Conservation (phyloP, 1,284 basidiomycete genomes). For the Tilletia indica region DNA sequence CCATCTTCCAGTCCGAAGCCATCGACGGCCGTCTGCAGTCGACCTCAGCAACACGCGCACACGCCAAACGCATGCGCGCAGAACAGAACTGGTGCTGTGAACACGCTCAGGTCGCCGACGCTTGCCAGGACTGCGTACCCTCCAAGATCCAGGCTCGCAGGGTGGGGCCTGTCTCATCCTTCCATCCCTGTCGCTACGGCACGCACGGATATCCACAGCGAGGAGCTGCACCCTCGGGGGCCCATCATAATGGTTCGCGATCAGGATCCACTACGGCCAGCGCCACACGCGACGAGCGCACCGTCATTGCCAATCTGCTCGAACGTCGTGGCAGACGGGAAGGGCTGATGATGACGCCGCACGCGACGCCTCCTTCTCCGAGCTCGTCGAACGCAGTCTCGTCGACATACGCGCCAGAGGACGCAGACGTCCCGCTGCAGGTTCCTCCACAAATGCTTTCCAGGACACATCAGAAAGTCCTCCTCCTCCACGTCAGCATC, state of each 20-base stretch:
- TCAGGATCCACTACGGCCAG: not conserved
- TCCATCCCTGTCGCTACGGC: not conserved
- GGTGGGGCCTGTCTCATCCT: not conserved
- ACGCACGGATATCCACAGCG: no score
- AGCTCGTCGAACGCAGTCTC: not conserved
- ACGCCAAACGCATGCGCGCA: slow-evolving; percentile 17
- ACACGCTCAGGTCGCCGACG: slow-evolving; percentile 4
- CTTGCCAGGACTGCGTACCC: not conserved
- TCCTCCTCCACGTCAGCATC: no score
- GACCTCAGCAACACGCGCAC: slow-evolving; percentile 8
- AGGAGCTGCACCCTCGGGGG: not conserved
- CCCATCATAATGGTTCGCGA: not conserved
- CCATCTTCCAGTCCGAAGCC: not conserved
- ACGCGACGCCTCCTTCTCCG: not conserved
- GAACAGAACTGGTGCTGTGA: slow-evolving; percentile 18
- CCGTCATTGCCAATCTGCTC: slow-evolving; percentile 2
- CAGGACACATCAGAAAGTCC: no score
- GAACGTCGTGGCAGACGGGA: not conserved
- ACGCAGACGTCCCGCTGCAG: not conserved
- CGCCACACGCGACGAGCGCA: slow-evolving; percentile 12
- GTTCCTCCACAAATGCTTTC: no score
- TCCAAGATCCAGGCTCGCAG: slow-evolving; percentile 12
- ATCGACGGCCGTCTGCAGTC: slow-evolving; percentile 9
- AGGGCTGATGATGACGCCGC: not conserved
- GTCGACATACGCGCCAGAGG: not conserved